phyloP scores from a whole-genome alignment of 2,329 filamentous ascomycete species.

The Coniochaeta ligniaria region DNA sequence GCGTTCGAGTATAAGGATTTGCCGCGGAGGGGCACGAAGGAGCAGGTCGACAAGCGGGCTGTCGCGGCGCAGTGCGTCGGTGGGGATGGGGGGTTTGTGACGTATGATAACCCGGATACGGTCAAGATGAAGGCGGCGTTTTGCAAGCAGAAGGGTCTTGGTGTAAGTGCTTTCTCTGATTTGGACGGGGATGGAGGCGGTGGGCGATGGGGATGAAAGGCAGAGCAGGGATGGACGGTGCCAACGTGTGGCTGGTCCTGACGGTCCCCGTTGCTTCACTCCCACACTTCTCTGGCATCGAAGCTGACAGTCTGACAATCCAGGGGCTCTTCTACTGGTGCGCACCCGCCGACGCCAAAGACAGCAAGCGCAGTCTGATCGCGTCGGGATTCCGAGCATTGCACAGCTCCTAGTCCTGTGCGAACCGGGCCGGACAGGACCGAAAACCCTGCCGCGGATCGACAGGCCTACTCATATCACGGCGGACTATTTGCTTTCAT shows the following conservation, averaged over 20 bases:
- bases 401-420: conserved; percentile 34
- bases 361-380: conserved; percentile 50
- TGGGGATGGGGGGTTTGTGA: conserved; percentile 69
- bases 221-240: background rate
- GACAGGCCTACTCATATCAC: background rate
- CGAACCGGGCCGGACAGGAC: background rate
- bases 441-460: background rate
- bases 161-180: conserved; percentile 34
- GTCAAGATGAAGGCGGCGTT: conserved; percentile 69
- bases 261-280: too few species aligned
- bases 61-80: conserved; percentile 68
- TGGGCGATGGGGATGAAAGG: conserved; percentile 1
- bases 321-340: conserved; percentile 78
- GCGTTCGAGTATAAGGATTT: conserved; percentile 69
- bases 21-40: conserved; percentile 53
- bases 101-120: conserved; percentile 72
- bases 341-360: conserved; percentile 61
- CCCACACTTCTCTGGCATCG: background rate
- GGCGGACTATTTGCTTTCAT: background rate
- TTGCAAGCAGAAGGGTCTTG: conserved; percentile 63
- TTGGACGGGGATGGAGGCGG: background rate
- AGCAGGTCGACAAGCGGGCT: conserved; percentile 58
- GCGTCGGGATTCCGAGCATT: conserved; percentile 51
- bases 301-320: background rate
- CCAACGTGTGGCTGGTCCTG: too few species aligned